These are phyloP conservation scores for Aspergillus saccharolyticus DNA, from an alignment of 495 filamentous ascomycete species.

Conservation along the genomic window DNA sequence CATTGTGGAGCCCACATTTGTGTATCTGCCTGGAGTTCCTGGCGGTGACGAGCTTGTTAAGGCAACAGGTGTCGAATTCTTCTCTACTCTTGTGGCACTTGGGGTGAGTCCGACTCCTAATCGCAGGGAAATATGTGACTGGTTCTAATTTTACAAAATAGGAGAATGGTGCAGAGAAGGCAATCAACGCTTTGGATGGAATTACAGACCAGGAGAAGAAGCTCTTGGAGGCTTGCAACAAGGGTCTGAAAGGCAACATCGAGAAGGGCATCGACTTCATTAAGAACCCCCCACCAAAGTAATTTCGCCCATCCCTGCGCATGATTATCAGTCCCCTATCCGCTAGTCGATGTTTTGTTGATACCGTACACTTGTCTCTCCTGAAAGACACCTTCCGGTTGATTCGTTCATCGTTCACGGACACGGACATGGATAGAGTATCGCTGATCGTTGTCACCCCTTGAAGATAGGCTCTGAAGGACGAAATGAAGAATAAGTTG, in stretches of 20 bases:
- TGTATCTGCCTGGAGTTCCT: slow-evolving; percentile 85
- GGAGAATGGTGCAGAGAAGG: slow-evolving; percentile 79
- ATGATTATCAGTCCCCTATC: slow-evolving; percentile 12
- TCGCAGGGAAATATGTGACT: not conserved
- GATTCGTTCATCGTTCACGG: slow-evolving; percentile 5
- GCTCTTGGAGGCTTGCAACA: slow-evolving; percentile 68
- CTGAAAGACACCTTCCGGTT: slow-evolving; percentile 15
- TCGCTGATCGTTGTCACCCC: slow-evolving; percentile 38
- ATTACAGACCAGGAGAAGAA: slow-evolving; percentile 80
- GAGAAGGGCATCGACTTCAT: slow-evolving; percentile 86
- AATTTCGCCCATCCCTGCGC: slow-evolving; percentile 36
- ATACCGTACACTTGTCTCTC: slow-evolving; percentile 15
- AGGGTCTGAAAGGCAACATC: slow-evolving; percentile 85
- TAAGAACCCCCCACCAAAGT: slow-evolving; percentile 76
- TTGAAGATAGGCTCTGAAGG: slow-evolving; percentile 46
- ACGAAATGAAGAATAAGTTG: slow-evolving; percentile 27
- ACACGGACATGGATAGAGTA: slow-evolving; percentile 25
- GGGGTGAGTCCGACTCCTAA: slow-evolving; percentile 60
- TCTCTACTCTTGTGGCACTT: slow-evolving; percentile 91
- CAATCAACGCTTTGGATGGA: slow-evolving; percentile 65
- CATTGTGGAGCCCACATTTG: slow-evolving; percentile 87
- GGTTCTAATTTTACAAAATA: slow-evolving; percentile 32
- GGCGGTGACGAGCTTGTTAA: slow-evolving; percentile 82
- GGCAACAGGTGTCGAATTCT: slow-evolving; percentile 82
- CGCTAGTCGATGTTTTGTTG: slow-evolving; percentile 16